These are phyloP conservation scores for Penicillium paneum DNA, from an alignment of 2,329 filamentous ascomycete species.

Conservation along the genomic window DNA sequence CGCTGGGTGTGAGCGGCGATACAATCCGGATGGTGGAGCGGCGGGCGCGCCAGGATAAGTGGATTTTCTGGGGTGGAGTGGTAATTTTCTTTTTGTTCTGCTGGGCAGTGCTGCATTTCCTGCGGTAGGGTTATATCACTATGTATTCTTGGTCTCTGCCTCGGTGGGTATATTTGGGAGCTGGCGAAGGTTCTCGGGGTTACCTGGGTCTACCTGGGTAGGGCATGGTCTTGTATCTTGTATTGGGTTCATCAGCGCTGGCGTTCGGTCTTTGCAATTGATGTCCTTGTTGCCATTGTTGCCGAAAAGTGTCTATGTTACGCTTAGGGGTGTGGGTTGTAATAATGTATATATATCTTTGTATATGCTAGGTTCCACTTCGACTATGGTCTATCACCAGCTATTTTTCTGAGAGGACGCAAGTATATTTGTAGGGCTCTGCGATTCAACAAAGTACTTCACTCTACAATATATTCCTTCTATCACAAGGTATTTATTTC, in stretches of 20 bases:
- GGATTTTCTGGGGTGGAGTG: constrained; percentile 90
- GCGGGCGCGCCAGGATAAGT: constrained; percentile 90
- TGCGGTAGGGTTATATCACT: constrained; percentile 55
- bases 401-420: background rate
- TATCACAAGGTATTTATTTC: background rate
- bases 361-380: background rate
- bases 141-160: background rate
- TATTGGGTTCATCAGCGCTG: constrained; percentile 29
- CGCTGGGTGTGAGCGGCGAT: constrained; percentile 86
- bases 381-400: background rate
- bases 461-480: too few relatives aligned
- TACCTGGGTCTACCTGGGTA: constrained; percentile 1
- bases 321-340: background rate
- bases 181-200: background rate
- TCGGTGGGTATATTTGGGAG: background rate
- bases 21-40: constrained; percentile 97
- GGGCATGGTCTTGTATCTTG: constrained; percentile 11
- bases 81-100: constrained; percentile 87
- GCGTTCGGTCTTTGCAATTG: constrained; percentile 24
- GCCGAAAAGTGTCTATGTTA: background rate
- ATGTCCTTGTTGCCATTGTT: constrained; percentile 3
- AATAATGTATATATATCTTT: constrained; percentile 5
- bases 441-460: too few relatives aligned
- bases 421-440: background rate
- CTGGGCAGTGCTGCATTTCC: constrained; percentile 81